Evolutionary conservation across 352 stramenopile species (phyloP), one percentile per base, ranked within the genome.

Genomic region (Phytophthora megakarya): DNA sequence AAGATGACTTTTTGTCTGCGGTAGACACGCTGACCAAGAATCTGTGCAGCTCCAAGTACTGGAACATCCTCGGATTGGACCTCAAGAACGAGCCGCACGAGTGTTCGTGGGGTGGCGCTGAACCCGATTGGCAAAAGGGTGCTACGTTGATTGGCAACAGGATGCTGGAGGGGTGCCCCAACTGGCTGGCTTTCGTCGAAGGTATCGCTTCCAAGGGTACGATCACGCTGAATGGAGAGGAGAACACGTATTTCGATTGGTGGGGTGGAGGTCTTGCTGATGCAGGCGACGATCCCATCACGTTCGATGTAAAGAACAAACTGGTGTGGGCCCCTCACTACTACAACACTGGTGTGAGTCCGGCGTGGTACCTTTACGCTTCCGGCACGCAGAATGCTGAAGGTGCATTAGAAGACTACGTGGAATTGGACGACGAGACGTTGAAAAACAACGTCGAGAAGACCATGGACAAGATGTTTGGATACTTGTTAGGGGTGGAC

Each of bases 291-390:
- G 58, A 75, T 21, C 80, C 80, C 16, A 60, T 87, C 37, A 74
- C 72, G 11, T 72, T 88, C 30, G 46, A 70, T 6, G 56, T 76
- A 16, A 45, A 73, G 1, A 75, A 88, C 65, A 91, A 91, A 49
- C 57, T 91, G 0, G 80, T 91, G 19, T 91, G 79, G 61, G 75
- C 82, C n/a, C 82, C 82, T 12, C 82, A 91, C 60, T 91, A 91
- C 59, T 91, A 91, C 69, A 89, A 87, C 67, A 88, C 82, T 18
- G 82, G 66, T 35, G 80, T 91, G 19, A 86, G 60, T 45, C 82
- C 82, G 1, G 76, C 81, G 5, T 81, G 60, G 76, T 91, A 91
- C 40, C 61, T 91, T 7, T 91, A 91, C 47, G 80, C 57, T 9
- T 68, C 63, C 3, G 78, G 82, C n/a, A 79, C 65, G 0, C 39